phyloP scores from a whole-genome alignment of 176 grass and related monocot genomes.

The Canna indica region DNA sequence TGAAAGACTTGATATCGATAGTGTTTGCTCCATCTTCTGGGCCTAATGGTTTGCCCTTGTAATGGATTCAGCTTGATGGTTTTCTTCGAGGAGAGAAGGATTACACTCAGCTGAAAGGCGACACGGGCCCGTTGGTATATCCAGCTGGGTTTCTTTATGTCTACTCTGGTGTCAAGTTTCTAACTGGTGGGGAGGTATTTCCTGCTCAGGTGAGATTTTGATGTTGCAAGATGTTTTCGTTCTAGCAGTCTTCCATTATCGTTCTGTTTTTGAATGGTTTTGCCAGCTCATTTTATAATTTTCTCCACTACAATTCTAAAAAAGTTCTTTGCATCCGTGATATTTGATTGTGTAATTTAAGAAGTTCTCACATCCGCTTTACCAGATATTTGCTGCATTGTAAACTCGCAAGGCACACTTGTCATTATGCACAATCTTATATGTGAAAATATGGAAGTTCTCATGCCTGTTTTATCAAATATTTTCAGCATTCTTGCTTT shows the following conservation, averaged over 20 bases:
- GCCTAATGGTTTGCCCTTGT: background rate
- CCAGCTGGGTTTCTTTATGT: conserved; percentile 92
- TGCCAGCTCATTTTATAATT: background rate
- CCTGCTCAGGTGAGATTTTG: conserved; percentile 52
- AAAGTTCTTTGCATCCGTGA: background rate
- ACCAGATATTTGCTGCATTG: background rate
- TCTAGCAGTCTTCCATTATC: background rate
- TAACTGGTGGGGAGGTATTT: conserved; percentile 67
- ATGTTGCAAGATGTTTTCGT: background rate
- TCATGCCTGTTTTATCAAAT: background rate
- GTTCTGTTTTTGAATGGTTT: background rate
- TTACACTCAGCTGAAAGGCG: conserved; percentile 85
- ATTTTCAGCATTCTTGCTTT: background rate
- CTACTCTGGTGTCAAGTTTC: conserved; percentile 67
- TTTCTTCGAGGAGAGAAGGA: conserved; percentile 81
- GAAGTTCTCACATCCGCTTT: background rate
- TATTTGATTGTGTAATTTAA: background rate
- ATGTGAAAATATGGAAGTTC: background rate
- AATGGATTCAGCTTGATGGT: conserved; percentile 39
- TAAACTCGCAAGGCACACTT: background rate
- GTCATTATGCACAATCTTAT: background rate
- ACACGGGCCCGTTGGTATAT: conserved; percentile 89
- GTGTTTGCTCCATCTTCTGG: background rate
- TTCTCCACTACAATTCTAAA: background rate
- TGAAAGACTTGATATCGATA: background rate